Base-by-base conservation (phyloP, 176 grass and related monocot species). In the Musa itinerans region DNA sequence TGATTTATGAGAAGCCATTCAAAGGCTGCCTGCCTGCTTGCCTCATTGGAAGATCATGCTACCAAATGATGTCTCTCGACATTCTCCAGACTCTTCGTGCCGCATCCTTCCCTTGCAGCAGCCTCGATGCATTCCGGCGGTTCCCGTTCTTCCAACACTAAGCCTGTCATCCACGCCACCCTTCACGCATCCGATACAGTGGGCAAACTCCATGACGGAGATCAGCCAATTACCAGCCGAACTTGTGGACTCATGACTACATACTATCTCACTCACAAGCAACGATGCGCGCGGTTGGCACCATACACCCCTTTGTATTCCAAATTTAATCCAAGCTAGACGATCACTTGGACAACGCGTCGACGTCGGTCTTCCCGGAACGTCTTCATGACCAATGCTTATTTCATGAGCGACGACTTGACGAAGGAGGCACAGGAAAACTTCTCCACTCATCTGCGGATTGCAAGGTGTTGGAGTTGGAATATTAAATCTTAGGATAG, bases 271-370 rank as follows among this genome's bases (percentile, higher is more conserved):
- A 65, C n/a, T 81, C 72, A 55, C 16, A 1, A 22, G 5, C 51
- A 63, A 63, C 52, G 3, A 29, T 29, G 29, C 6, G 50, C 3
- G 20, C 62, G 23, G 50, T 20, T 63, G 29, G 2, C 29, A 29
- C 29, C 29, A 29, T 29, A 29, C 29, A 29, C 29, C 29, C 29
- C 29, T 29, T 29, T 29, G 29, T 2, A 29, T 29, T 29, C 2
- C 3, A 29, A 29, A 29, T 29, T 29, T 29, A 29, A 71, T 78
- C 77, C 9, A 85, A 23, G 48, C 17, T 85, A 11, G 63, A 65
- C 27, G 77, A 80, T 51, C 80, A 85, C 54, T 74, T 85, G 12
- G 34, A 80, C 8, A 85, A 85, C 24, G 72, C 77, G 17, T 71
- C 53, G 77, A 25, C 72, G 16, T 52, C 83, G 0, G 23, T 63